phyloP scores from a whole-genome alignment of 306 rosid genomes.

The Fragaria nilgerrensis region DNA sequence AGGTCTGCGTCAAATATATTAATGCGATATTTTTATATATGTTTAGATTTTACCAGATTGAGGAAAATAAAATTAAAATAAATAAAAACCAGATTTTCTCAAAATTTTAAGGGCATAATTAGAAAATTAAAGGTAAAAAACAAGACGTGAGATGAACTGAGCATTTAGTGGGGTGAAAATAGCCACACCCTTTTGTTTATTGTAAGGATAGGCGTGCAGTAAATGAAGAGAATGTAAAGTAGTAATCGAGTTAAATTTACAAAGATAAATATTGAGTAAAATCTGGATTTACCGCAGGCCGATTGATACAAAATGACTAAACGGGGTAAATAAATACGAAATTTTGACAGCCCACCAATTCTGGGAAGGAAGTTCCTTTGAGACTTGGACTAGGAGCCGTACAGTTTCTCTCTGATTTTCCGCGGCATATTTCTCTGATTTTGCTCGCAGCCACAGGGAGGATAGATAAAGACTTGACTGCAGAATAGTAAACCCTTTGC shows the following conservation, averaged over 20 bases:
- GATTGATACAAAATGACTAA: background rate
- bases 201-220: fast-evolving
- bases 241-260: too few relatives aligned
- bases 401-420: slow-evolving; percentile 11
- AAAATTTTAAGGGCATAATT: too few relatives aligned
- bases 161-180: too few relatives aligned
- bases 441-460: background rate
- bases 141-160: too few relatives aligned
- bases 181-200: too few relatives aligned
- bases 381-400: slow-evolving; percentile 9
- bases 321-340: background rate
- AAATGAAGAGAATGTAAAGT: too few relatives aligned
- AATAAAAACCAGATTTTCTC: too few relatives aligned
- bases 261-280: background rate
- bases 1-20: too few relatives aligned
- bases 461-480: background rate
- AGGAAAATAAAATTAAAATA: too few relatives aligned
- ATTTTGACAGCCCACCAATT: slow-evolving; percentile 10
- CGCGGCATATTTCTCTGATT: slow-evolving; percentile 10
- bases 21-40: too few relatives aligned
- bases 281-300: background rate
- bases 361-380: background rate
- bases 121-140: too few relatives aligned
- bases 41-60: too few relatives aligned
- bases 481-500: background rate